Percentiles rank a stretch among this genome's conserved stretches.
Evolutionary conservation across 106 monocot genomes (phyloP).

Genomic region (Dendrobium officinale): DNA sequence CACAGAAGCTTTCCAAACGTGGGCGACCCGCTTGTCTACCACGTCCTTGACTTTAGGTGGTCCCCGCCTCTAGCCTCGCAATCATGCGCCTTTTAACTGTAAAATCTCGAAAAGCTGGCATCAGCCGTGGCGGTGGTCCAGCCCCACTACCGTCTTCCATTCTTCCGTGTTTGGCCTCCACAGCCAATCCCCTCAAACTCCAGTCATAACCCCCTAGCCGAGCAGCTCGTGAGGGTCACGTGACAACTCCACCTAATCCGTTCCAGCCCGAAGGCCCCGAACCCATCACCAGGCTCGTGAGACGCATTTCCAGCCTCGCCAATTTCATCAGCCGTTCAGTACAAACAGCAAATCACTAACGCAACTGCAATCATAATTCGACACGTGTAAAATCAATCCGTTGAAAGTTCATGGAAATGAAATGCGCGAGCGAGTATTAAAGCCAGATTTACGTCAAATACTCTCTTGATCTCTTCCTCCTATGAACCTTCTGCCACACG

Average conservation of each 20-base stretch:
- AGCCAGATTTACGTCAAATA: neutral
- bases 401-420: neutral
- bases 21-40: too few relatives aligned
- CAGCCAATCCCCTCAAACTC: neutral
- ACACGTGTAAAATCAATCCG: neutral
- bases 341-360: neutral
- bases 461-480: neutral
- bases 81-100: neutral
- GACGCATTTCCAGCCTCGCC: neutral
- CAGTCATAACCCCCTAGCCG: neutral
- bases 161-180: neutral
- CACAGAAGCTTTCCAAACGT: too few relatives aligned
- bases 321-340: neutral
- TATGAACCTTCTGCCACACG: neutral
- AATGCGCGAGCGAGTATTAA: neutral
- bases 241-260: neutral
- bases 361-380: neutral
- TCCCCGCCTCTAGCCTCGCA: neutral
- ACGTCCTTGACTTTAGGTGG: too few relatives aligned
- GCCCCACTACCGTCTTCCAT: neutral
- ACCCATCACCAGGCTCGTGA: conserved; percentile 1
- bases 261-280: neutral
- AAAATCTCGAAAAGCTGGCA: neutral
- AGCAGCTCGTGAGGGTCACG: conserved; percentile 7
- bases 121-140: neutral